A percentile compares a stretch with the other conserved stretches of the same genome.
Evolutionary conservation across 2,329 filamentous ascomycete genomes (phyloP).

Genomic region (Bipolaris victoriae): DNA sequence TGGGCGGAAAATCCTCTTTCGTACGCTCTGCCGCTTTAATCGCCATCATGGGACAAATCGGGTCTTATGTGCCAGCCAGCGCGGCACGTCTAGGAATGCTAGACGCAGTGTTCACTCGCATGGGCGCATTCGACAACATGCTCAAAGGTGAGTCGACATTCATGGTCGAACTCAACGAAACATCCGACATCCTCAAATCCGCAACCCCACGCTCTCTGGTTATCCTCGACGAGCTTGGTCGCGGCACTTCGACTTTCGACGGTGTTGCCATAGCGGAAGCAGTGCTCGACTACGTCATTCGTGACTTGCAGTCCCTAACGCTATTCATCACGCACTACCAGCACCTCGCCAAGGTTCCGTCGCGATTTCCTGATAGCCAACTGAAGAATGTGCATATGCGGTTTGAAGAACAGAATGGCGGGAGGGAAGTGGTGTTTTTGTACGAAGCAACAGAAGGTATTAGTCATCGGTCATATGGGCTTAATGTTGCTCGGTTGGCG

Average conservation of each 20-base stretch:
- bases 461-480: conserved; percentile 89
- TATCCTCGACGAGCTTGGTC: conserved; percentile 91
- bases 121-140: conserved; percentile 96
- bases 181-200: conserved; percentile 85
- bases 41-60: conserved; percentile 91
- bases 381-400: conserved; percentile 93
- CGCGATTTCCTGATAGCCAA: conserved; percentile 68
- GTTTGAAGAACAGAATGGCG: conserved; percentile 64
- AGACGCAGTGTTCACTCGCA: conserved; percentile 92
- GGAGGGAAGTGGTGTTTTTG: conserved; percentile 85
- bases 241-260: conserved; percentile 93
- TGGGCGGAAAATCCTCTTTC: conserved; percentile 98
- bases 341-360: conserved; percentile 74
- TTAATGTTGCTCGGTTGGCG: conserved; percentile 90
- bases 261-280: conserved; percentile 94
- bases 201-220: conserved; percentile 85
- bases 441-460: conserved; percentile 92
- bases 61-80: conserved; percentile 87
- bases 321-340: conserved; percentile 99
- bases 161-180: conserved; percentile 97
- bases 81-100: conserved; percentile 77
- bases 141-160: conserved; percentile 94
- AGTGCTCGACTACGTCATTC: conserved; percentile 83
- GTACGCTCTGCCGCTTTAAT: conserved; percentile 92
- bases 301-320: conserved; percentile 75